phyloP scores from a whole-genome alignment of 495 filamentous ascomycete species.

The Penicillium nucicola region DNA sequence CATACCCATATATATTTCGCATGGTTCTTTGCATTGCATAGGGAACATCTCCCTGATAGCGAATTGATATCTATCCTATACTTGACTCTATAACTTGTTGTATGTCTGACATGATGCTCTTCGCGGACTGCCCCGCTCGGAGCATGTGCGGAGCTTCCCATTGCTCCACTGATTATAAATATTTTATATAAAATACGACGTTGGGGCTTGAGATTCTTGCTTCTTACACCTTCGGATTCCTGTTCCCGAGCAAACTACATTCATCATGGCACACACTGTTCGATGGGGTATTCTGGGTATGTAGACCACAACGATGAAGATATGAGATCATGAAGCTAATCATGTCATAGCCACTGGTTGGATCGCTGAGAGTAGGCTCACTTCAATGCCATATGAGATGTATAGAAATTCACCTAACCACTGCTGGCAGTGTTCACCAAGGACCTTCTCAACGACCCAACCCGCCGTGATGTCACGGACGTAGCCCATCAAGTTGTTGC shows the following conservation, averaged over 20 bases:
- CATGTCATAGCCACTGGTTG: slow-evolving; percentile 64
- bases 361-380: slow-evolving; percentile 64
- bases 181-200: neutral
- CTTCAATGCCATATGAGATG: neutral
- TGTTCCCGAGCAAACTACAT: neutral
- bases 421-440: slow-evolving; percentile 64
- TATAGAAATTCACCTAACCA: neutral
- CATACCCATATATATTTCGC: neutral
- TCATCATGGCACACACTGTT: slow-evolving; percentile 50
- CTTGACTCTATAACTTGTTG: too few species aligned
- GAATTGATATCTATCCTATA: slow-evolving; percentile 6
- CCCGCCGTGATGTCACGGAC: slow-evolving; percentile 65
- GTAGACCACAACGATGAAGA: slow-evolving; percentile 4
- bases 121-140: slow-evolving; percentile 28
- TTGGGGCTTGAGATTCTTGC: neutral
- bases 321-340: slow-evolving; percentile 15
- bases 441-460: slow-evolving; percentile 79
- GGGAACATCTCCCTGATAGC: slow-evolving; percentile 2
- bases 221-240: neutral
- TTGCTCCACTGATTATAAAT: slow-evolving; percentile 14
- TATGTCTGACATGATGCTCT: slow-evolving; percentile 12
- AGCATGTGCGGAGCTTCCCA: slow-evolving; percentile 18
- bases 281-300: slow-evolving; percentile 77
- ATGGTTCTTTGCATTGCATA: slow-evolving; percentile 4
- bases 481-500: slow-evolving; percentile 76